These are phyloP conservation scores for Ogataea zsoltii DNA, from an alignment of 805 yeast species.

Conservation along the genomic window DNA sequence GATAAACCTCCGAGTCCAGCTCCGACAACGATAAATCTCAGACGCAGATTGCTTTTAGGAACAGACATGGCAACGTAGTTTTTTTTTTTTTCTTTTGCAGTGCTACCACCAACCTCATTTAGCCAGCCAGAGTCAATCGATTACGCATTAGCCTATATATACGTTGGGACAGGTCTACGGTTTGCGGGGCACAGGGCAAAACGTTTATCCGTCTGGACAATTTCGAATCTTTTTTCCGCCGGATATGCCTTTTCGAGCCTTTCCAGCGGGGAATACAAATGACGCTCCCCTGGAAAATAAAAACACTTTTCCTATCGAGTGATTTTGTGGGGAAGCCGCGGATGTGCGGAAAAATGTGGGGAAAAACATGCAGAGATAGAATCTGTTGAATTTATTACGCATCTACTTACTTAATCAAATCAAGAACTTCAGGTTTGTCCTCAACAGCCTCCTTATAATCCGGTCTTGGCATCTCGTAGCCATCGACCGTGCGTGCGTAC, in stretches of 20 bases:
- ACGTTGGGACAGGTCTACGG: not conserved
- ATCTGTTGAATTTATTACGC: not conserved
- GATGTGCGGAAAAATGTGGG: not conserved
- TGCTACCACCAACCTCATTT: not conserved
- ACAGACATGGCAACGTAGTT: not conserved
- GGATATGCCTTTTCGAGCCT: not conserved
- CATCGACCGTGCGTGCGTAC: conserved; percentile 46
- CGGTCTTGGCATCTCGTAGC: conserved; percentile 49
- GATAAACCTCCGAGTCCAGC: conserved; percentile 36
- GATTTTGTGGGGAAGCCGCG: not conserved
- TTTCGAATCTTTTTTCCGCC: not conserved
- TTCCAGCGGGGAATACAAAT: not conserved
- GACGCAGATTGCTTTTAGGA: conserved; percentile 5
- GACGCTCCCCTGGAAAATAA: not conserved
- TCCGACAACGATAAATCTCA: conserved; percentile 28
- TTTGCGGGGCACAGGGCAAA: not conserved
- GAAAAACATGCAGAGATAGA: too few relatives aligned
- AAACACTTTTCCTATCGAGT: too few relatives aligned
- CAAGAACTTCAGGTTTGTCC: conserved; percentile 11
- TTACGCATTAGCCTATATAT: conserved; percentile 2
- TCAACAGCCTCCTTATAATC: conserved; percentile 31
- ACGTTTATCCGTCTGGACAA: not conserved
- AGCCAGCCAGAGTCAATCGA: not conserved
- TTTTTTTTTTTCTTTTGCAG: not conserved
- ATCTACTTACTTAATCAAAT: not conserved